These are phyloP conservation scores for Eucalyptus erythrocorys DNA, from an alignment of 345 rosid genomes.

Conservation along the genomic window DNA sequence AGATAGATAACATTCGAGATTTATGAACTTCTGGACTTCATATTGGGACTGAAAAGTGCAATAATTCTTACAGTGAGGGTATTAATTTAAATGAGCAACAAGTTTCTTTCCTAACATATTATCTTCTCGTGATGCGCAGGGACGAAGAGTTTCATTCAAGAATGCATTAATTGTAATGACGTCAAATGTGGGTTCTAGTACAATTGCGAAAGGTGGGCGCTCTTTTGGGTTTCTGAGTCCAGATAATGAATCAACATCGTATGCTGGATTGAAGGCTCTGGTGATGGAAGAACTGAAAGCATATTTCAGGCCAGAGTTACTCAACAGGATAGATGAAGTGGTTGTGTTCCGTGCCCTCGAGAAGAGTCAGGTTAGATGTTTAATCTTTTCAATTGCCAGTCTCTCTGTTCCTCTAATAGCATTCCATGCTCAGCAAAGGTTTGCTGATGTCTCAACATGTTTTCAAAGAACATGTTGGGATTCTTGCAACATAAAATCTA, in stretches of 20 bases:
- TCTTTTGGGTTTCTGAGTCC: conserved; percentile 49
- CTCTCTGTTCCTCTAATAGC: not conserved
- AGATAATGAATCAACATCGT: conserved; percentile 44
- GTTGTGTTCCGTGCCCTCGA: conserved; percentile 83
- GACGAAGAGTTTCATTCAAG: conserved; percentile 88
- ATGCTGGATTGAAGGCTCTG: conserved; percentile 67
- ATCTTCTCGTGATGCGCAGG: conserved; percentile 19
- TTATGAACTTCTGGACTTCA: not conserved
- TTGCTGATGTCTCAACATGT: not conserved
- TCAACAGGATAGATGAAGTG: conserved; percentile 92
- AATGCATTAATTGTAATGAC: conserved; percentile 94
- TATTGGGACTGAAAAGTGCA: not conserved
- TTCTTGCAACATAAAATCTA: not conserved
- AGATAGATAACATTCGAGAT: not conserved
- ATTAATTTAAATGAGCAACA: not conserved
- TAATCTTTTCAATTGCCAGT: not conserved
- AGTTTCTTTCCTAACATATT: not conserved
- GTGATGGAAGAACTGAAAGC: conserved; percentile 79
- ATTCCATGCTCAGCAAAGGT: not conserved
- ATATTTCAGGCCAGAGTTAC: conserved; percentile 91
- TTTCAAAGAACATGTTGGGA: not conserved
- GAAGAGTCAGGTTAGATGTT: conserved; percentile 70
- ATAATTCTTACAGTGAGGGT: not conserved
- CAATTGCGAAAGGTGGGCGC: conserved; percentile 83
- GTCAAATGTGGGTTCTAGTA: conserved; percentile 81